Conservation (phyloP, 2,329 filamentous ascomycete genomes). For the Teratosphaeria epicoccoides region DNA sequence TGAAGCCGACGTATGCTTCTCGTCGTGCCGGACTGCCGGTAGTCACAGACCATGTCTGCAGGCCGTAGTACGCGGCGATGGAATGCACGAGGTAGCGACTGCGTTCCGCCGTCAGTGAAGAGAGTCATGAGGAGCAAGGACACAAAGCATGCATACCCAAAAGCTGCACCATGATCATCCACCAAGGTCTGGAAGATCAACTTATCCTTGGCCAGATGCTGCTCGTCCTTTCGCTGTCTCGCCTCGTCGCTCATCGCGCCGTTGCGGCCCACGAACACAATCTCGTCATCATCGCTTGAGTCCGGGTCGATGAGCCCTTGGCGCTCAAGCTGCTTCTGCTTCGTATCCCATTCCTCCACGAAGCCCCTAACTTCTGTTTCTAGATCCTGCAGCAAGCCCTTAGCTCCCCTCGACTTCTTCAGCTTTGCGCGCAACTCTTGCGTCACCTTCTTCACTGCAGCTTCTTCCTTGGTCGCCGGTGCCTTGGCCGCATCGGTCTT, state of each 20-base stretch:
- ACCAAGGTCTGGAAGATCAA: slow-evolving; percentile 73
- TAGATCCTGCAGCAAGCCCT: slow-evolving; percentile 67
- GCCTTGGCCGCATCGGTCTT: slow-evolving; percentile 37
- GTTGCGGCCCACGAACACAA: slow-evolving; percentile 74
- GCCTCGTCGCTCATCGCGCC: slow-evolving; percentile 51
- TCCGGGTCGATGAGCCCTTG: slow-evolving; percentile 37
- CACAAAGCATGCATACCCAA: slow-evolving; percentile 54
- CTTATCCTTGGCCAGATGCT: slow-evolving; percentile 48
- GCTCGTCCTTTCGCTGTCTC: slow-evolving; percentile 42
- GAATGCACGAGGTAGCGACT: slow-evolving; percentile 89
- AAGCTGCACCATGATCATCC: slow-evolving; percentile 65
- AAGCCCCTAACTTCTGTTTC: slow-evolving; percentile 77
- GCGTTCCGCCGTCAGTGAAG: slow-evolving; percentile 10
- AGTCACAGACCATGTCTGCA: slow-evolving; percentile 71
- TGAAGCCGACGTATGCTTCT: slow-evolving; percentile 74
- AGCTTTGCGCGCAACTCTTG: slow-evolving; percentile 69
- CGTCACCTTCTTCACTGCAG: slow-evolving; percentile 49
- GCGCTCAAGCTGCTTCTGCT: slow-evolving; percentile 37
- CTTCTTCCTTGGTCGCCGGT: slow-evolving; percentile 37
- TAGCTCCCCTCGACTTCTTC: slow-evolving; percentile 70
- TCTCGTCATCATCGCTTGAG: slow-evolving; percentile 62
- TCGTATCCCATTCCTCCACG: slow-evolving; percentile 49
- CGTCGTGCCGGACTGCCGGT: slow-evolving; percentile 59
- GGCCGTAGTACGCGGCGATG: slow-evolving; percentile 83
- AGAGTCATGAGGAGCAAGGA: neutral